phyloP scores from a whole-genome alignment of 116 monocot genomes.

The Zostera marina region DNA sequence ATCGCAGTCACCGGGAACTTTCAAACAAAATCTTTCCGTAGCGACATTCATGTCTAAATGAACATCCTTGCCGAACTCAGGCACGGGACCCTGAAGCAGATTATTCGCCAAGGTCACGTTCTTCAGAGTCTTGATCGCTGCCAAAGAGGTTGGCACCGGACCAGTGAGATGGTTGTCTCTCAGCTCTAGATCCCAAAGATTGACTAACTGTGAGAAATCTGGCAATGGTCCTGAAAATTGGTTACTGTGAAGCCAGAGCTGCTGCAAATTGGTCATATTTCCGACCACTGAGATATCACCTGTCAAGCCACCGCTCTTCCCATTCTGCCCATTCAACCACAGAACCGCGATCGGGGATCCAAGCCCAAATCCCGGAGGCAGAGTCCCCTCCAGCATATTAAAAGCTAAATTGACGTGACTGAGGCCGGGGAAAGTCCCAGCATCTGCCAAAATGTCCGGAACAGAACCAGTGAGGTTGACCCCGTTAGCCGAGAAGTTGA shows the following conservation, averaged over 20 bases:
- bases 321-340: slow-evolving; percentile 72
- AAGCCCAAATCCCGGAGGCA: slow-evolving; percentile 24
- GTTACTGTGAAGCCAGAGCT: slow-evolving; percentile 81
- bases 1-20: slow-evolving; percentile 38
- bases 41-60: slow-evolving; percentile 5
- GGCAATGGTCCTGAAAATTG: slow-evolving; percentile 66
- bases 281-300: slow-evolving; percentile 32
- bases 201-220: slow-evolving; percentile 27
- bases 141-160: slow-evolving; percentile 29
- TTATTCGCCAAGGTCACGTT: slow-evolving; percentile 57
- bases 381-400: slow-evolving; percentile 34
- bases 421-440: slow-evolving; percentile 24
- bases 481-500: slow-evolving; percentile 73
- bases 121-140: slow-evolving; percentile 18
- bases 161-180: slow-evolving; percentile 72
- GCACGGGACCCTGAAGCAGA: slow-evolving; percentile 61
- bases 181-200: slow-evolving; percentile 38
- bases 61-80: slow-evolving; percentile 19
- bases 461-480: slow-evolving; percentile 49
- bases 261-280: slow-evolving; percentile 41
- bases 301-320: slow-evolving; percentile 11
- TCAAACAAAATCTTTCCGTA: slow-evolving; percentile 44
- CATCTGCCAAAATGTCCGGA: slow-evolving; percentile 27
- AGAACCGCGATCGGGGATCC: slow-evolving; percentile 31
- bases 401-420: slow-evolving; percentile 35